Evolutionary conservation across 306 rosid species (phyloP).

Genomic region (Myrica gale): DNA sequence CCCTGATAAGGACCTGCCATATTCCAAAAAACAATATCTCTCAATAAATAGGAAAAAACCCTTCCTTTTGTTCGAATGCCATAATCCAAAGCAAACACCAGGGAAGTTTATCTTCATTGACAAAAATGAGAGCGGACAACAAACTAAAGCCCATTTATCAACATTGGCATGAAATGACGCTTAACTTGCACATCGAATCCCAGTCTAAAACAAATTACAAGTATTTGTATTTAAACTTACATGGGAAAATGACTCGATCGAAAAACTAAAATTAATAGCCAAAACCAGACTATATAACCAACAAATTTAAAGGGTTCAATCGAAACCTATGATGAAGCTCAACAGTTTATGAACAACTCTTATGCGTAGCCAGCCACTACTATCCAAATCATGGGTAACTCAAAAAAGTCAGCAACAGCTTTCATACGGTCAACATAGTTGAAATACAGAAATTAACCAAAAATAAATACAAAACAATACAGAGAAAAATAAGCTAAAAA

Average conservation of each 20-base stretch:
- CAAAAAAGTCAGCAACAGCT: constrained; percentile 5
- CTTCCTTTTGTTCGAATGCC: not conserved
- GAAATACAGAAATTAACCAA: not conserved
- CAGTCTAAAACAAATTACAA: not conserved
- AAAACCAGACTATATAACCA: not conserved
- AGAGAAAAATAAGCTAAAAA: not conserved
- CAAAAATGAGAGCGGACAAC: constrained; percentile 21
- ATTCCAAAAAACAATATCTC: constrained; percentile 3
- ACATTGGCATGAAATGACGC: not conserved
- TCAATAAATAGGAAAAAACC: not conserved
- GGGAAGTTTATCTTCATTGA: constrained; percentile 23
- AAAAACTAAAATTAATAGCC: not conserved
- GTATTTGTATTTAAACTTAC: not conserved
- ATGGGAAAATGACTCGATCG: not conserved
- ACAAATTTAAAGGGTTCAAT: not conserved
- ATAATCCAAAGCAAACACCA: constrained; percentile 23
- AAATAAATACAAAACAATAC: constrained; percentile 11
- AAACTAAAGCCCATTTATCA: constrained; percentile 25
- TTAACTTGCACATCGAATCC: constrained; percentile 7
- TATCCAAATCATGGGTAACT: constrained; percentile 21
- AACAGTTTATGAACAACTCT: constrained; percentile 7
- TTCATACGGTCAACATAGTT: constrained; percentile 13
- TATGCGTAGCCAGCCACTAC: constrained; percentile 17
- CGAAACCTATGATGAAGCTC: constrained; percentile 9
- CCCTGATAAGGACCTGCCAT: constrained; percentile 72